phyloP scores from a whole-genome alignment of 805 yeast genomes.

The Lipomyces starkeyi region DNA sequence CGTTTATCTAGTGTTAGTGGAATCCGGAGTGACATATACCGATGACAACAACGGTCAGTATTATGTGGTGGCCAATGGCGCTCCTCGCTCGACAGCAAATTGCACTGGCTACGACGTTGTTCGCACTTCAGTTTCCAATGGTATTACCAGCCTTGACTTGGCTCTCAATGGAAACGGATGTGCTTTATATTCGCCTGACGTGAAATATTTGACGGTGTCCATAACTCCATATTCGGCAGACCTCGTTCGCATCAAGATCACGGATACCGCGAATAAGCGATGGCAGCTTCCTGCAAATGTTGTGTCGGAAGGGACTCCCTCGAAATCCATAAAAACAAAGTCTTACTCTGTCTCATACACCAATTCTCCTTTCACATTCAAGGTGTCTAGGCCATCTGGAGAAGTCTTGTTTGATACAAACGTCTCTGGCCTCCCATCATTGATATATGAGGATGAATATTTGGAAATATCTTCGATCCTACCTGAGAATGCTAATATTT shows the following conservation, averaged over 20 bases:
- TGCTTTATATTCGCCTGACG: conserved; percentile 1
- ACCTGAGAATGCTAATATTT: conserved; percentile 1
- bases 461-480: conserved; percentile 1
- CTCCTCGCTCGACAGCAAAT: conserved; percentile 2
- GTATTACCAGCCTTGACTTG: background rate
- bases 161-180: conserved; percentile 4
- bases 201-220: background rate
- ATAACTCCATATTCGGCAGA: background rate
- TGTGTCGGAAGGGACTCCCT: background rate
- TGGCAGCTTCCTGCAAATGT: conserved; percentile 6
- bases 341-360: background rate
- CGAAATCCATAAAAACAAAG: background rate
- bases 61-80: background rate
- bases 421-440: conserved; percentile 5
- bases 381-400: conserved; percentile 5
- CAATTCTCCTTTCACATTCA: conserved; percentile 3
- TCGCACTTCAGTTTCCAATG: conserved; percentile 1
- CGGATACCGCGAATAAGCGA: background rate
- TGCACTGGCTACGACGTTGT: conserved; percentile 3
- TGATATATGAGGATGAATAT: conserved; percentile 1
- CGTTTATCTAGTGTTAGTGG: background rate
- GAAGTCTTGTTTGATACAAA: conserved; percentile 3
- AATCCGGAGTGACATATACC: background rate
- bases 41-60: conserved; percentile 2
- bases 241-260: conserved; percentile 4